Base-by-base conservation (phyloP, 1,284 basidiomycete species). In the Trichosporon sp. region DNA sequence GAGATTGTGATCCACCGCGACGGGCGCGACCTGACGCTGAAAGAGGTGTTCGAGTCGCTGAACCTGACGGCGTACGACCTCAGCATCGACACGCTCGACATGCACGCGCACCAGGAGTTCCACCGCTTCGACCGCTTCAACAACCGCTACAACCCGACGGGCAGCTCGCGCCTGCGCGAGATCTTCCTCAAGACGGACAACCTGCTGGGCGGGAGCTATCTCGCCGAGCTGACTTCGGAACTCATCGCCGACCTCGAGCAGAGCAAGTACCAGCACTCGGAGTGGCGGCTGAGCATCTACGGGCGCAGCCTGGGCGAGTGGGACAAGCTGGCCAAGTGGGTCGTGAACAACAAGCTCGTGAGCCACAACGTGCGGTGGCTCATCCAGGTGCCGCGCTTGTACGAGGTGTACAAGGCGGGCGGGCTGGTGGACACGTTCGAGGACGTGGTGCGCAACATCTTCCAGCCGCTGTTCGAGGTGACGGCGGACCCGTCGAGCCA, bases 101-200 rank as follows among this genome's bases (percentile, higher is more conserved):
- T 98, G 97, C 97, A 99, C 74, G 97, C 97, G 0, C 96, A 99
- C 82, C 91, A 93, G 75, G 83, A 95, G 7, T 98, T 98, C 86
- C 96, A 99, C 83, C 85, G 97, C 21, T 99, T 98, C 78, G 97
- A 98, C 85, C 92, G 94, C 77, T 96, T 95, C 84, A 96, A 96
- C 77, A 82, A 84, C 75, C 76, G 81, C 44, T 82, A 83, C 75
- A 82, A 82, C 71, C 82, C 80, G 11, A 83, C 27, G 72, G 96
- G 97, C 69, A 95, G 98, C 83, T 96, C 93, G 21, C 87, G 97
- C 68, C 84, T 99, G 73, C 87, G 97, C 67, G 97, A 99, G 83
- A 99, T 99, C 76, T 99, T 99, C 85, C 84, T 99, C 74, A 99
- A 99, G 86, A 98, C 96, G 1, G 96, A 99, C 83, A 99, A 99